Evolutionary conservation across 306 rosid genomes (phyloP), one percentile per base, ranked within the genome.

Genomic region (Vicia faba): DNA sequence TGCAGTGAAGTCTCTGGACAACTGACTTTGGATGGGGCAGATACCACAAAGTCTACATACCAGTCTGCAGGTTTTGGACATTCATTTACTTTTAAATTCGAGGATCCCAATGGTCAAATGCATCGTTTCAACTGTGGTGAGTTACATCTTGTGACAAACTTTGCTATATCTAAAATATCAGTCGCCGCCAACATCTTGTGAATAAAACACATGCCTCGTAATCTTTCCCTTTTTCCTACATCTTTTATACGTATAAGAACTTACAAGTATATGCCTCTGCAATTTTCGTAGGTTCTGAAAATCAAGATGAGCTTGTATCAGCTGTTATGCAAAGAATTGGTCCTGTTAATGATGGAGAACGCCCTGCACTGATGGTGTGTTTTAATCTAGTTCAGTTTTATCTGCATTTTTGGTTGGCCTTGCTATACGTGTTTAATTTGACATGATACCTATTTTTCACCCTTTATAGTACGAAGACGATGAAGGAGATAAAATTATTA

Each of bases 71-170:
- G 96, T 77, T 85, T 79, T 80, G 96, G 89, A 63, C 88, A 85
- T 77, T 80, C 91, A 43, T 85, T 90, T 79, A 62, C 82, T 62
- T 90, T 90, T 74, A 93, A 93, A 84, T 90, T 93, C 79, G 96
- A 80, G 80, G 97, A 93, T 82, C 80, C 8, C 8, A 86, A 76
- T 77, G 96, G 99, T 59, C 96, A 79, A 72, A 83, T 88, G 14
- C 99, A 90, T 86, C 90, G 99, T 35, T 49, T 93, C 36, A 83
- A 76, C 76, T 86, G 82, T 66, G 95, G 99, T 93, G 76, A 90
- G 96, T 81, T 67, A 44, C 50, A 31, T 68, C 3, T 20, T 50
- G 36, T 54, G 44, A 15, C 69, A 60, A 25, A 44, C 55, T 45
- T 66, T 20, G 51, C 78, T 39, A 68, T 39, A 38, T 44, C 48